Evolutionary conservation across 192 early-diverging fungal species (phyloP).

Genomic region (Coemansia brasiliensis): DNA sequence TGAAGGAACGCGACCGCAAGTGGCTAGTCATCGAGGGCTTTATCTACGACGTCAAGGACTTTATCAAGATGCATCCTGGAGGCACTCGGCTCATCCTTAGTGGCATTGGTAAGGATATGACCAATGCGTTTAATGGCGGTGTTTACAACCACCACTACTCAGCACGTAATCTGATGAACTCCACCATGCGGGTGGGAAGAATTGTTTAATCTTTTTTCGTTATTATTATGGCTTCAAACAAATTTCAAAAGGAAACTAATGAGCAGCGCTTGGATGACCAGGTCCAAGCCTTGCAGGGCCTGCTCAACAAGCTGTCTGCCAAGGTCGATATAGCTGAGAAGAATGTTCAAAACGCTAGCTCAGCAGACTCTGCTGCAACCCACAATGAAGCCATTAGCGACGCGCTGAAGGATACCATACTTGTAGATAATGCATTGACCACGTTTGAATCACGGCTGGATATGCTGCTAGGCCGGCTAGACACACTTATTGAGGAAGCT

Average conservation of each 20-base stretch:
- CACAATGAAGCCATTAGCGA: constrained; percentile 15
- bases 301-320: constrained; percentile 14
- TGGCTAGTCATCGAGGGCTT: constrained; percentile 83
- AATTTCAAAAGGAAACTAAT: not conserved
- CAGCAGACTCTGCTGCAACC: not conserved
- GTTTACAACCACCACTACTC: constrained; percentile 88
- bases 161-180: constrained; percentile 76
- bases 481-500: constrained; percentile 20
- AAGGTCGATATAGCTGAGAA: constrained; percentile 22
- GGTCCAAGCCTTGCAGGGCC: not conserved
- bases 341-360: not conserved
- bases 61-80: constrained; percentile 87
- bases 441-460: constrained; percentile 35
- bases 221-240: constrained; percentile 5
- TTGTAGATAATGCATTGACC: constrained; percentile 26
- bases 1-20: constrained; percentile 64
- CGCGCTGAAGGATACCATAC: constrained; percentile 29
- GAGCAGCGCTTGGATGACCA: not conserved
- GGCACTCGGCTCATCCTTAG: constrained; percentile 68
- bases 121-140: constrained; percentile 82
- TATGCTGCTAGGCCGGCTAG: constrained; percentile 27
- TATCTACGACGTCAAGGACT: constrained; percentile 76
- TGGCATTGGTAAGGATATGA: constrained; percentile 81
- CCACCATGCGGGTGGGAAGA: constrained; percentile 66
- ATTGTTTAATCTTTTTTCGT: constrained; percentile 27